A percentile compares a stretch with the other conserved stretches of the same genome.
phyloP scores from a whole-genome alignment of 208 protist genomes.

The Crithidia fasciculata region DNA sequence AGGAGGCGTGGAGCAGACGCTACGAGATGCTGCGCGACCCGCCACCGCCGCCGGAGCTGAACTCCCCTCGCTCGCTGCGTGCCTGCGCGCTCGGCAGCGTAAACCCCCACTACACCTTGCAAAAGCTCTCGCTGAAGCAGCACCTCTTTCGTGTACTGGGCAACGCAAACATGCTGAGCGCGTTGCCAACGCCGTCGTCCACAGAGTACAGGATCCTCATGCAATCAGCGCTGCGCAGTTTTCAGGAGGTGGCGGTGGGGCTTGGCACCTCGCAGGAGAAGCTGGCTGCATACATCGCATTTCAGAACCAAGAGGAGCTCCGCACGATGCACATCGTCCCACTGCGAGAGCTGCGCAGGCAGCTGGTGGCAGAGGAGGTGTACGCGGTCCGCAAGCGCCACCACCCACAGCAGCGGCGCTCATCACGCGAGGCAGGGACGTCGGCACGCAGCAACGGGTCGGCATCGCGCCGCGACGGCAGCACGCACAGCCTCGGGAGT shows the following conservation, averaged over 20 bases:
- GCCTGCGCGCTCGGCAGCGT: conserved; percentile 44
- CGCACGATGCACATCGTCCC: conserved; percentile 37
- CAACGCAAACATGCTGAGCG: conserved; percentile 24
- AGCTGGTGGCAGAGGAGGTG: conserved; percentile 35
- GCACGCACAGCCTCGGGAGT: conserved; percentile 2
- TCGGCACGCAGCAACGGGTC: conserved; percentile 1
- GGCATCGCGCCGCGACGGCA: not conserved
- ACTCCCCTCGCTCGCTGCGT: conserved; percentile 64
- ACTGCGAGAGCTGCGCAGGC: conserved; percentile 40
- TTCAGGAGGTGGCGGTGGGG: conserved; percentile 45
- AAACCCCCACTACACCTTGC: conserved; percentile 29
- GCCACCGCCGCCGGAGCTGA: conserved; percentile 52
- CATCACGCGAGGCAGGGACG: not conserved
- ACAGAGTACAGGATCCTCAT: conserved; percentile 29
- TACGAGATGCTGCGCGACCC: conserved; percentile 36
- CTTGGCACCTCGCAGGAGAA: conserved; percentile 74
- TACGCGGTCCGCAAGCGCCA: conserved; percentile 15
- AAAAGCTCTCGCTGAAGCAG: conserved; percentile 59
- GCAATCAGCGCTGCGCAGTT: conserved; percentile 53
- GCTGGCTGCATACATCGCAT: conserved; percentile 52
- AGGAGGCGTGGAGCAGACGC: conserved; percentile 56
- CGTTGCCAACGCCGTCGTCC: conserved; percentile 17
- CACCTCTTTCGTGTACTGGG: conserved; percentile 52
- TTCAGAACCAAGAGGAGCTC: conserved; percentile 44
- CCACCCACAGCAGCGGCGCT: conserved; percentile 1